A percentile compares a stretch with the other conserved stretches of the same genome.
phyloP scores from a whole-genome alignment of 139 green algal genomes.

The Coelastrella sp. region DNA sequence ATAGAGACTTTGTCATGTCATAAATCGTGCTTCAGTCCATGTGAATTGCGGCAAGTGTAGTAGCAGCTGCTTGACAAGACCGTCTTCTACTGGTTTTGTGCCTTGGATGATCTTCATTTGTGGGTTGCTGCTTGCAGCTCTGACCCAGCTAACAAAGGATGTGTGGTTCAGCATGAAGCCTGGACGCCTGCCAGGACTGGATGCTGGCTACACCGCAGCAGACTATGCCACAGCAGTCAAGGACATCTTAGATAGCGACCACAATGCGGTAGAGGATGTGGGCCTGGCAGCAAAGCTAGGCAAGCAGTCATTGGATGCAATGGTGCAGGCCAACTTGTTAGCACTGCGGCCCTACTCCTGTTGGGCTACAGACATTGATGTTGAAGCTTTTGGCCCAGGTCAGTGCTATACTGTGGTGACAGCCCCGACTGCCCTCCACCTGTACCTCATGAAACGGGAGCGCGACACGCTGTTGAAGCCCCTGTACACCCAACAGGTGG shows the following conservation, averaged over 20 bases:
- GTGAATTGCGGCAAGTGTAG: not conserved
- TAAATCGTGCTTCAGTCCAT: not conserved
- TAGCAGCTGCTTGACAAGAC: not conserved
- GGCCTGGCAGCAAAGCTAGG: constrained; percentile 3
- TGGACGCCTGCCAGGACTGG: not conserved
- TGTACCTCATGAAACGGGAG: constrained; percentile 1
- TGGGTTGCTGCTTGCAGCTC: not conserved
- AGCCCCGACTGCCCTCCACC: not conserved
- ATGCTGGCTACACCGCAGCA: not conserved
- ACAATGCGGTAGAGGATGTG: not conserved
- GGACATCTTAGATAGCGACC: not conserved
- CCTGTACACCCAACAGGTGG: not conserved
- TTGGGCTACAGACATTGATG: constrained; percentile 26
- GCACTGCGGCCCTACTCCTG: constrained; percentile 15
- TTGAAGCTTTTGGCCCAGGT: not conserved
- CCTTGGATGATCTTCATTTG: not conserved
- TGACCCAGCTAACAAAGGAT: not conserved
- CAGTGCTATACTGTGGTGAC: constrained; percentile 2
- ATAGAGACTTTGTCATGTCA: not conserved
- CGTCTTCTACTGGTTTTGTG: too few relatives aligned
- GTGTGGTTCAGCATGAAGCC: not conserved
- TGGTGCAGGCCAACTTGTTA: constrained; percentile 14
- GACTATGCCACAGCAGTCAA: constrained; percentile 7
- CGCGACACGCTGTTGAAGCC: not conserved
- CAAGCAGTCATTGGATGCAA: constrained; percentile 7